A percentile compares a stretch with the other conserved stretches of the same genome.
Conservation (phyloP, 495 filamentous ascomycete genomes). For the Penicillium herquei region DNA sequence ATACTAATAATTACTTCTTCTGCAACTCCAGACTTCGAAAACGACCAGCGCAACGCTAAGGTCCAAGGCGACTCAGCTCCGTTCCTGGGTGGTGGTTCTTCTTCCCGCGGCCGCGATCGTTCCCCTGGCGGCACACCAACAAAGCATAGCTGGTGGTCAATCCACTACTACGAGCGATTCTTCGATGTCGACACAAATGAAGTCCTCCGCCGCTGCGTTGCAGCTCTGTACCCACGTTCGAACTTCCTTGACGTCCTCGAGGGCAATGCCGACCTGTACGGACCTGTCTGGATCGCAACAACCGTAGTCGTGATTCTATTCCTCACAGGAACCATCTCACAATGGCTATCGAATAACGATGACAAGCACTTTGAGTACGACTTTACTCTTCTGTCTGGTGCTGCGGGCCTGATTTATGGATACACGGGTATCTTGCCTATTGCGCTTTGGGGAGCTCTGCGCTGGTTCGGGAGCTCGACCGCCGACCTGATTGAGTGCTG, state of each 20-base stretch:
- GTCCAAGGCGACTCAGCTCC: slow-evolving; percentile 56
- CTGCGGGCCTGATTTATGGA: slow-evolving; percentile 87
- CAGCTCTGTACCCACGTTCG: slow-evolving; percentile 79
- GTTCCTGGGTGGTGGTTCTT: slow-evolving; percentile 62
- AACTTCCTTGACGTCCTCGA: slow-evolving; percentile 97
- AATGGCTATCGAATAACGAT: slow-evolving; percentile 68
- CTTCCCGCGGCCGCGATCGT: slow-evolving; percentile 41
- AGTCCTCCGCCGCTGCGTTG: slow-evolving; percentile 78
- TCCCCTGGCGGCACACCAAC: slow-evolving; percentile 50
- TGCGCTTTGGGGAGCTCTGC: slow-evolving; percentile 81
- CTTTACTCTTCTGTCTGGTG: slow-evolving; percentile 77
- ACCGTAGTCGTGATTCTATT: slow-evolving; percentile 96
- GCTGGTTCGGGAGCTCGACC: slow-evolving; percentile 91
- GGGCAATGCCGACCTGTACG: slow-evolving; percentile 96
- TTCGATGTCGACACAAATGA: slow-evolving; percentile 95
- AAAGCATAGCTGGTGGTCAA: slow-evolving; percentile 87
- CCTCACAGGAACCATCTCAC: slow-evolving; percentile 88
- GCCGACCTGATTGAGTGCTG: slow-evolving; percentile 80
- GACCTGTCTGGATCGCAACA: slow-evolving; percentile 97
- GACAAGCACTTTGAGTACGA: slow-evolving; percentile 76
- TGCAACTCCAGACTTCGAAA: slow-evolving; percentile 48
- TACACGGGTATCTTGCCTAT: slow-evolving; percentile 85
- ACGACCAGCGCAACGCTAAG: slow-evolving; percentile 54
- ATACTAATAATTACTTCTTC: slow-evolving; percentile 1
- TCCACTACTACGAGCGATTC: slow-evolving; percentile 94